Percentiles rank a stretch among this genome's conserved stretches.
Evolutionary conservation across 2,329 filamentous ascomycete species (phyloP).

Genomic region (Cladophialophora carrionii): DNA sequence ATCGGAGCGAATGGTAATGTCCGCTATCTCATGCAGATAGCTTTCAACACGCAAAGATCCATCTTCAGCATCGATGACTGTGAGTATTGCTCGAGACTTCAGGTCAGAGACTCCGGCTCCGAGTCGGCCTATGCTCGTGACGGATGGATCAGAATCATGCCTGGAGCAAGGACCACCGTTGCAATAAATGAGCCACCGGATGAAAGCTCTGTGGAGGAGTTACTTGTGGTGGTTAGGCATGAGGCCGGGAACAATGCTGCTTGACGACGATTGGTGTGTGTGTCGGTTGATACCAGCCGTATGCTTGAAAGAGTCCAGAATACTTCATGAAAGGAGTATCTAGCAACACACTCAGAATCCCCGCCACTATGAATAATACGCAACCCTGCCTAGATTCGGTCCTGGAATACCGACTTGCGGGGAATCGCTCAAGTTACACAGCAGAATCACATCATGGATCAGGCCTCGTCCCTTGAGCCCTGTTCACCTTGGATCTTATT

Average conservation of each 20-base stretch:
- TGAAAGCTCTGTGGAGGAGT: not conserved
- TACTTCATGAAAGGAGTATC: not conserved
- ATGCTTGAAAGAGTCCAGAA: not conserved
- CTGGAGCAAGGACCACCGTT: not conserved
- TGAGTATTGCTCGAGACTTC: not conserved
- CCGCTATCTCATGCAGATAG: not conserved
- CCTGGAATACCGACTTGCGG: not conserved
- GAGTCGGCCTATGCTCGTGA: not conserved
- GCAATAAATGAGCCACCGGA: not conserved
- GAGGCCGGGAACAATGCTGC: not conserved
- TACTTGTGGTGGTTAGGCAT: not conserved
- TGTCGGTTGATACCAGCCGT: not conserved
- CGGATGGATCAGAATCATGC: not conserved
- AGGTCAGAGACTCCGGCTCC: not conserved
- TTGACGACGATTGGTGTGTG: not conserved
- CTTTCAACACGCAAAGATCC: too few species aligned
- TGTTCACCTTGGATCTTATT: conserved; percentile 44
- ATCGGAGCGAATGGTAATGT: not conserved
- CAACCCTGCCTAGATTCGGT: not conserved
- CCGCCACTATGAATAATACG: not conserved
- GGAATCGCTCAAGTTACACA: not conserved
- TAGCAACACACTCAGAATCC: not conserved
- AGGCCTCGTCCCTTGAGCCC: conserved; percentile 13
- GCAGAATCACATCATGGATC: not conserved
- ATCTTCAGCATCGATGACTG: not conserved